A percentile compares a stretch with the other conserved stretches of the same genome.
These are phyloP conservation scores for Gamsiella multidivaricata DNA, from an alignment of 192 early-diverging fungal species.

Conservation along the genomic window DNA sequence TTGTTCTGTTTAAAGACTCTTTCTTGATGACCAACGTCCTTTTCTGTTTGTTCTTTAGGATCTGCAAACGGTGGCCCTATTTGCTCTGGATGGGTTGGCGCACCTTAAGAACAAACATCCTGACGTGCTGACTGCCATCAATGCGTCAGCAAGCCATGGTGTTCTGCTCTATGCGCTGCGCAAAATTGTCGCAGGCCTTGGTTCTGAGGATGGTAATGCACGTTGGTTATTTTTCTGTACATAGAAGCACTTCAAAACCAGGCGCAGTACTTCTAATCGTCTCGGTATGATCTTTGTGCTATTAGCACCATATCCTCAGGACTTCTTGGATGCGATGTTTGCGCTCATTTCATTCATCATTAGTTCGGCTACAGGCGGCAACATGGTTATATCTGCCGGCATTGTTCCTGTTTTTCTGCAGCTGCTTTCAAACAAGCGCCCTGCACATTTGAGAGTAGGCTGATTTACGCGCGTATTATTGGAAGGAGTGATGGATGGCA, in stretches of 20 bases:
- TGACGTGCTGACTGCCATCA: slow-evolving; percentile 88
- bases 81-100: slow-evolving; percentile 86
- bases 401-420: slow-evolving; percentile 84
- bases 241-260: no score
- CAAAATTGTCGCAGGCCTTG: slow-evolving; percentile 70
- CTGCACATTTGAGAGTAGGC: slow-evolving; percentile 69
- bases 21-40: not conserved
- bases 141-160: slow-evolving; percentile 94
- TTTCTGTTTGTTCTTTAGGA: slow-evolving; percentile 51
- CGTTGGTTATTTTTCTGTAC: not conserved
- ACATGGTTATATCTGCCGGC: slow-evolving; percentile 92
- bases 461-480: not conserved
- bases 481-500: not conserved
- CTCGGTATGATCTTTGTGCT: not conserved
- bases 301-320: slow-evolving; percentile 62
- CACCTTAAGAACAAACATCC: slow-evolving; percentile 78
- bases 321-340: slow-evolving; percentile 88
- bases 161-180: slow-evolving; percentile 85
- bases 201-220: slow-evolving; percentile 47
- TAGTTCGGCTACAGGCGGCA: slow-evolving; percentile 84
- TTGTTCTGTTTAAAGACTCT: not conserved
- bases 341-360: slow-evolving; percentile 81
- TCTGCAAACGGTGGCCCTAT: slow-evolving; percentile 83
- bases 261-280: not conserved
- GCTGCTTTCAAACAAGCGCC: slow-evolving; percentile 73